Base-by-base conservation (phyloP, 2,329 filamentous ascomycete genomes). In the Calcarisporium arbuscula region DNA sequence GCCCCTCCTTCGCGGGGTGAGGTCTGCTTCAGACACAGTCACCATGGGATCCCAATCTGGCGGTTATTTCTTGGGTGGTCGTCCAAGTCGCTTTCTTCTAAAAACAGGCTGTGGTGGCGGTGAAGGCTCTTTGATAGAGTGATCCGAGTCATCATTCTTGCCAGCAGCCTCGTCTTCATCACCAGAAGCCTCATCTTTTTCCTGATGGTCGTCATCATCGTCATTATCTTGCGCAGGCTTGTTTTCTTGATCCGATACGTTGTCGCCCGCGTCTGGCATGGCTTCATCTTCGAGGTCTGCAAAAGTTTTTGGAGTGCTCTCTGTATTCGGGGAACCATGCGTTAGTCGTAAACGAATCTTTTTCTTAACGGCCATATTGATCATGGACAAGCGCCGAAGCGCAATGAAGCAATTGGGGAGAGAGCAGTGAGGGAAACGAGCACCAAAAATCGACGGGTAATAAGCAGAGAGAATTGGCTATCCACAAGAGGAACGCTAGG, bases 21-120 rank as follows among this genome's bases (percentile, higher is more conserved):
- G 62, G 45, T 74, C 72, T 44, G 65, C 68, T 22, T 65, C 66
- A 4, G 75, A 70, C 7, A 68, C 63, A 34, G 74, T 73, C 33
- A 77, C 65, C 46, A 74, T 72, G 28, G 68, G 64, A 53, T 89
- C 81, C 78, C 83, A 90, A 54, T 87, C 85, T 5, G 85, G 77
- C 1, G 84, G 85, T 32, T 79, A 74, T 55, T 88, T 89, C 70
- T 92, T 94, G 1, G 87, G 85, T 4, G 87, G 87, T 10, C 88
- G 77, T 15, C 88, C 88, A n/a, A 89, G 72, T 34, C 87, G 80
- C 59, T 85, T 85, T 51, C 82, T 77, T 35, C 85, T 77, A 40
- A 87, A 72, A 29, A 82, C 71, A 17, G 74, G 72, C 30, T 70
- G 76, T 18, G 78, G 78, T 2, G 68, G 67, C 15, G 73, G 71